Evolutionary conservation across 768 basidiomycete species (phyloP).

Genomic region (Lepiota venenata): DNA sequence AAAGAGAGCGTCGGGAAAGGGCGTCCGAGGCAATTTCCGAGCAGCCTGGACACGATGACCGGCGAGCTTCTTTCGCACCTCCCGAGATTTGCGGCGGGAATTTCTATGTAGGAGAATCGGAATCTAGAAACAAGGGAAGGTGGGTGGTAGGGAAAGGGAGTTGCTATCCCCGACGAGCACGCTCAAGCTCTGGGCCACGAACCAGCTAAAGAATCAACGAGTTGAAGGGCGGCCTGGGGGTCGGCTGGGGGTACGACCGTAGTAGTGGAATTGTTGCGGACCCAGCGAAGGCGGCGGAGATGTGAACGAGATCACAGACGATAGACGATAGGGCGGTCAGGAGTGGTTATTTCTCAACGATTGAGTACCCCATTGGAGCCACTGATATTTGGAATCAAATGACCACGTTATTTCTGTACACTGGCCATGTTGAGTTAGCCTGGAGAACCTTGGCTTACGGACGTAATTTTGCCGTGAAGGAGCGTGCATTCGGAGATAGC

Average conservation of each 20-base stretch:
- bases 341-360: no score
- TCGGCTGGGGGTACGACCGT: not conserved
- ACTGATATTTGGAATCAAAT: no score
- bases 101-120: constrained; percentile 1
- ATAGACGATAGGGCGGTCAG: not conserved
- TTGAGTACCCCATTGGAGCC: no score
- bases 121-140: not conserved
- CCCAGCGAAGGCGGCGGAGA: not conserved
- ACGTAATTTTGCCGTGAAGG: not conserved
- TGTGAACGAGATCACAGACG: not conserved
- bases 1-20: constrained; percentile 1
- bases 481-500: not conserved
- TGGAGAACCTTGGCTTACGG: not conserved
- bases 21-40: constrained; percentile 4
- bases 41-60: constrained; percentile 11
- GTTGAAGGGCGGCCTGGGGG: not conserved
- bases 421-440: no score
- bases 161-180: not conserved
- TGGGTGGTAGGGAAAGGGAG: constrained; percentile 7
- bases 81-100: constrained; percentile 14
- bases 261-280: not conserved
- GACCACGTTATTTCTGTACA: no score
- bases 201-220: not conserved
- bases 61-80: constrained; percentile 1
- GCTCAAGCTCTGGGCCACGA: not conserved